Conservation (phyloP, 352 stramenopile species). For the Saprolegnia diclina region DNA sequence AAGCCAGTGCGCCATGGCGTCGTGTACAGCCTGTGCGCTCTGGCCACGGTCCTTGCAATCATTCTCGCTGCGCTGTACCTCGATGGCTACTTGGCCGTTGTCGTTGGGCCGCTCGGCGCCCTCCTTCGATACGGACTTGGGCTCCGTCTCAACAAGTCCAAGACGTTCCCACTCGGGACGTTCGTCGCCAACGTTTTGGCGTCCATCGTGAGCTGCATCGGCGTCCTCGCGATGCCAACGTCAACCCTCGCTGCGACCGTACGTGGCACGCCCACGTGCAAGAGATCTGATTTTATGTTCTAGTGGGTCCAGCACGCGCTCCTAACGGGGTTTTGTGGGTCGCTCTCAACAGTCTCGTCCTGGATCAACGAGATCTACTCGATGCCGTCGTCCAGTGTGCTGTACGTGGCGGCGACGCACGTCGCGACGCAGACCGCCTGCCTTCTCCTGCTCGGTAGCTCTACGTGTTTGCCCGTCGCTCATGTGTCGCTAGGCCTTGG, state of each 20-base stretch:
- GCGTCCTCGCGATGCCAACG: constrained; percentile 27
- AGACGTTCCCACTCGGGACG: constrained; percentile 56
- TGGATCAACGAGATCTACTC: constrained; percentile 57
- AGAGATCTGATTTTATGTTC: neutral
- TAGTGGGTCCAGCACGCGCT: constrained; percentile 34
- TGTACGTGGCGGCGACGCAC: neutral
- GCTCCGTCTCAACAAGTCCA: constrained; percentile 43
- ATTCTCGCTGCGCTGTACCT: neutral
- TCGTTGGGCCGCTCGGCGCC: constrained; percentile 31
- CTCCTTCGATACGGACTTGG: constrained; percentile 53
- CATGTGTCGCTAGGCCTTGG: neutral
- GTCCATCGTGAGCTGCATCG: constrained; percentile 42
- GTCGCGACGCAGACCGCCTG: neutral
- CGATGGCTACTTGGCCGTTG: neutral
- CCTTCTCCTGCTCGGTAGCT: neutral
- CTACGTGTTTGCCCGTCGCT: too few relatives aligned
- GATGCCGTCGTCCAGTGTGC: constrained; percentile 29
- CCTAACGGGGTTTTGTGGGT: constrained; percentile 53
- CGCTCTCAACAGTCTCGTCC: constrained; percentile 60
- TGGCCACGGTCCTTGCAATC: neutral
- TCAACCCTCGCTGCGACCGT: constrained; percentile 16
- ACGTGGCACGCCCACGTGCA: neutral
- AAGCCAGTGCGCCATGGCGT: neutral
- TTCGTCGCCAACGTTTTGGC: constrained; percentile 56
- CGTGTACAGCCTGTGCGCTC: neutral